A percentile compares a stretch with the other conserved stretches of the same genome.
phyloP scores from a whole-genome alignment of 2,329 filamentous ascomycete species.

The Phoma herbarum region DNA sequence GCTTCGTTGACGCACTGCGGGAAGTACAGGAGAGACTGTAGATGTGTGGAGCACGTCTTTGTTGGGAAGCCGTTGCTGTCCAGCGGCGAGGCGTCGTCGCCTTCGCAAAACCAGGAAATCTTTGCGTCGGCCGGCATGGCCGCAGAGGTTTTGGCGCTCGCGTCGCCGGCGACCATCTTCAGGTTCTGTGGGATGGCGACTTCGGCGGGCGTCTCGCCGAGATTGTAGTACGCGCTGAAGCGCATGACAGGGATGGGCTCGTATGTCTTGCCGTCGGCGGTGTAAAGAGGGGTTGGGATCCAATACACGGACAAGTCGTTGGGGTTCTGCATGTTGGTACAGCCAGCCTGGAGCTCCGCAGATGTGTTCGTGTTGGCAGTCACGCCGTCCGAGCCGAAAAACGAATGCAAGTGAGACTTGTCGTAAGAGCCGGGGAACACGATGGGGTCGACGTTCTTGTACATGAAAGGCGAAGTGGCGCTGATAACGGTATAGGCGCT shows the following conservation, averaged over 20 bases:
- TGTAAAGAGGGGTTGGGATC: slow-evolving; percentile 56
- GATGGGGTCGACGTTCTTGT: slow-evolving; percentile 58
- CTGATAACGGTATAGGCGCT: slow-evolving; percentile 49
- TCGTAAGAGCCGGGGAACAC: slow-evolving; percentile 53
- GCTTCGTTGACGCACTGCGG: slow-evolving; percentile 55
- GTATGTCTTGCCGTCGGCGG: slow-evolving; percentile 48
- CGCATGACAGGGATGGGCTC: slow-evolving; percentile 44
- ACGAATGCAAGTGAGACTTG: slow-evolving; percentile 56
- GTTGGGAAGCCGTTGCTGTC: slow-evolving; percentile 45
- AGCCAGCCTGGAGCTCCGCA: slow-evolving; percentile 54
- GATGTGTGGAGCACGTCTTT: slow-evolving; percentile 54
- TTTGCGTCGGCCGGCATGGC: slow-evolving; percentile 37
- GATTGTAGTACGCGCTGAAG: slow-evolving; percentile 60
- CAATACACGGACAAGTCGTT: slow-evolving; percentile 60
- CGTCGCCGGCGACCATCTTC: slow-evolving; percentile 54
- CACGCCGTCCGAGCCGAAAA: slow-evolving; percentile 57
- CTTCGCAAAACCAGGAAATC: slow-evolving; percentile 42
- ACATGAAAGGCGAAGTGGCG: slow-evolving; percentile 51
- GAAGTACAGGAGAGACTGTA: slow-evolving; percentile 58
- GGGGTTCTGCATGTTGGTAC: slow-evolving; percentile 57
- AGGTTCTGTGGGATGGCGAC: slow-evolving; percentile 57
- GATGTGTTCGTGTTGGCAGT: slow-evolving; percentile 52
- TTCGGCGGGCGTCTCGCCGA: slow-evolving; percentile 54
- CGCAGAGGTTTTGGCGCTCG: slow-evolving; percentile 43
- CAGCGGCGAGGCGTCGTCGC: slow-evolving; percentile 18